A percentile compares a stretch with the other conserved stretches of the same genome.
These are phyloP conservation scores for Scheffersomyces amazonensis DNA, from an alignment of 805 yeast genomes.

Conservation along the genomic window DNA sequence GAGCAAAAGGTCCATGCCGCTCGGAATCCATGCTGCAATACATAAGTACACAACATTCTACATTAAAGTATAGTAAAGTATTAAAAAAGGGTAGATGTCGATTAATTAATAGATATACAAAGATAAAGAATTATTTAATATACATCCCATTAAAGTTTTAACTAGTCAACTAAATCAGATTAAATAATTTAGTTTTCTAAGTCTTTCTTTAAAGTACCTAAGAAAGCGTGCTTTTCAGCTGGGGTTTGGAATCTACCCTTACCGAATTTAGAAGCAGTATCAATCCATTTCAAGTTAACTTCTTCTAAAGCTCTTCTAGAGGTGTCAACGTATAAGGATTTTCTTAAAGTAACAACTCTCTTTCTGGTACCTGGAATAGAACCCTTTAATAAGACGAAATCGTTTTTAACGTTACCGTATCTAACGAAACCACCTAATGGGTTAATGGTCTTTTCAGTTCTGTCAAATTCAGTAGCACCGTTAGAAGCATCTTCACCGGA, in stretches of 20 bases:
- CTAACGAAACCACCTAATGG: slow-evolving; percentile 99
- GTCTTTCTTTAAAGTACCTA: slow-evolving; percentile 99
- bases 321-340: slow-evolving; percentile 96
- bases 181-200: slow-evolving; percentile 51
- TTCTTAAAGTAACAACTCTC: slow-evolving; percentile 99
- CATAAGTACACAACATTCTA: too few species aligned
- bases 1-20: too few species aligned
- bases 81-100: too few species aligned
- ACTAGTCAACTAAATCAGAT: too few species aligned
- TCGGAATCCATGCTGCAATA: too few species aligned
- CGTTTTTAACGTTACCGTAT: slow-evolving; percentile 98
- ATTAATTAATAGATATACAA: too few species aligned
- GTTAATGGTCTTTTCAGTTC: slow-evolving; percentile 99
- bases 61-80: too few species aligned
- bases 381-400: slow-evolving; percentile 96
- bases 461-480: slow-evolving; percentile 97
- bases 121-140: too few species aligned
- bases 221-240: slow-evolving; percentile 99
- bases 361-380: slow-evolving; percentile 99
- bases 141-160: too few species aligned
- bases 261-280: slow-evolving; percentile 99
- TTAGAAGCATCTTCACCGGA: slow-evolving; percentile 90
- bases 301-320: slow-evolving; percentile 96
- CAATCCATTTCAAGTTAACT: slow-evolving; percentile 98
- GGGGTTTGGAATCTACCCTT: slow-evolving; percentile 99